Conservation (phyloP, 495 filamentous ascomycete species). For the Jackrogersella multiformis region DNA sequence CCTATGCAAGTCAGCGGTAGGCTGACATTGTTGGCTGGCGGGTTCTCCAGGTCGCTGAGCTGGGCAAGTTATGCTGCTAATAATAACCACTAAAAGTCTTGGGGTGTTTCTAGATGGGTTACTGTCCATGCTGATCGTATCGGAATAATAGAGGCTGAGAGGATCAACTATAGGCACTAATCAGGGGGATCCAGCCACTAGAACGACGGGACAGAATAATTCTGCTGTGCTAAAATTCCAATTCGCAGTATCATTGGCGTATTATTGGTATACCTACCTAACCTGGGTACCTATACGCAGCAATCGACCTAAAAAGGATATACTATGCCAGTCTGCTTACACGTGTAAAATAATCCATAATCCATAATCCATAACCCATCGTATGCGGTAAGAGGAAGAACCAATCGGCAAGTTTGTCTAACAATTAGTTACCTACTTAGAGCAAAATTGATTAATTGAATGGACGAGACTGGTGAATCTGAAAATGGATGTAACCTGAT, state of each 20-base stretch:
- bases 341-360: no score
- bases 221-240: constrained; percentile 10
- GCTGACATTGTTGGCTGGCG: constrained; percentile 25
- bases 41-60: constrained; percentile 6
- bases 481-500: constrained; percentile 20
- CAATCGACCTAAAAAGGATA: constrained; percentile 5
- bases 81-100: constrained; percentile 33
- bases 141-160: constrained; percentile 27
- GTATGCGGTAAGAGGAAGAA: constrained; percentile 5
- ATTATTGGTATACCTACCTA: no score
- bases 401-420: constrained; percentile 11
- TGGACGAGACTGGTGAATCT: background rate
- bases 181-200: constrained; percentile 30
- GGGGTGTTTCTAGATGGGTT: constrained; percentile 24
- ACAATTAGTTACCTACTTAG: no score
- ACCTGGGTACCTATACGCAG: no score
- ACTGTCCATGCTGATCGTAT: constrained; percentile 11
- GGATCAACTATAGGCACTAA: constrained; percentile 11
- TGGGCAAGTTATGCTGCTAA: constrained; percentile 26
- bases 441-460: constrained; percentile 25
- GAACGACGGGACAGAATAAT: constrained; percentile 23
- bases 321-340: no score
- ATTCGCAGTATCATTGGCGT: constrained; percentile 22
- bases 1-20: constrained; percentile 30
- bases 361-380: background rate